These are phyloP conservation scores for Dictyostelium citrinum DNA, from an alignment of 78 protist species.

Conservation along the genomic window DNA sequence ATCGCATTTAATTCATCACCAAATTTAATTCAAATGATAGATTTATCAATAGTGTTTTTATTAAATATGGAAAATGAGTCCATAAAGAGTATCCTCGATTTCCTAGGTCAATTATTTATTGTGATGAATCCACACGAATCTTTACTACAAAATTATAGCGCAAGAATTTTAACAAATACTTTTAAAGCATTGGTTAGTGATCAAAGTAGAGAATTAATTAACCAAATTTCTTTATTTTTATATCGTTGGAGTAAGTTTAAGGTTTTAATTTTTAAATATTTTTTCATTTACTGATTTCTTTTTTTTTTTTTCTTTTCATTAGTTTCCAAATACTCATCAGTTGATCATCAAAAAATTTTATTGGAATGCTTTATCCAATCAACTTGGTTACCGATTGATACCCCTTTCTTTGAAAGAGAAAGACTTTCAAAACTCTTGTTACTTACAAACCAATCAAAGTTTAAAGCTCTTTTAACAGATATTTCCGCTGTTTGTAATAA, in stretches of 20 bases:
- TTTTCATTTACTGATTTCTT: background rate
- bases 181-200: conserved; percentile 48
- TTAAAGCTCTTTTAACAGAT: conserved; percentile 26
- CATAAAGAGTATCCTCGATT: conserved; percentile 15
- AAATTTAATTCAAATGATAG: conserved; percentile 7
- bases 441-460: conserved; percentile 5
- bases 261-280: background rate
- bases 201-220: background rate
- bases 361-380: conserved; percentile 20
- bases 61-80: conserved; percentile 49
- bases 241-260: conserved; percentile 28
- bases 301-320: background rate
- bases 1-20: conserved; percentile 17
- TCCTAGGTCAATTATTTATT: conserved; percentile 30
- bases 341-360: background rate
- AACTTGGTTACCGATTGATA: conserved; percentile 53
- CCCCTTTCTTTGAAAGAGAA: conserved; percentile 16
- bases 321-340: conserved; percentile 27
- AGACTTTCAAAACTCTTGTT: conserved; percentile 25
- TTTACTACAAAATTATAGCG: background rate
- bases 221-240: conserved; percentile 13
- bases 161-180: conserved; percentile 7
- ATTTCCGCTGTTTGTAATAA: conserved; percentile 34
- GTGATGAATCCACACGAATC: conserved; percentile 24
- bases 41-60: conserved; percentile 10